Conservation (phyloP, 2,329 filamentous ascomycete species). For the Herpotrichia juniperi region DNA sequence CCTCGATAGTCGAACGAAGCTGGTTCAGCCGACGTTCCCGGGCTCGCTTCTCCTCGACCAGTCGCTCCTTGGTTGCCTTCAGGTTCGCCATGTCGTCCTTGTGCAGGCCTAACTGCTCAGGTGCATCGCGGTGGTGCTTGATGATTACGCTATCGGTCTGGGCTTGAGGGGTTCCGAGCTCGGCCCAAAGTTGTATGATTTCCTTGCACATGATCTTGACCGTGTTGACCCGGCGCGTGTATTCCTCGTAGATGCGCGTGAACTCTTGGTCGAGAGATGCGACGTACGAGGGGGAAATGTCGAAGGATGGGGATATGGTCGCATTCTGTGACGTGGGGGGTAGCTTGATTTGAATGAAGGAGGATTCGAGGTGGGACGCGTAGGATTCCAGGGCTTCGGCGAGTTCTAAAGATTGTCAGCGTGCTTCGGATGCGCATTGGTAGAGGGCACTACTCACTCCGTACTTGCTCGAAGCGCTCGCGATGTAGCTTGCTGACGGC, state of each 20-base stretch:
- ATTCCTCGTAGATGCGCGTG: conserved; percentile 94
- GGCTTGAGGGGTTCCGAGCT: conserved; percentile 90
- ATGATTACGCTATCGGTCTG: conserved; percentile 89
- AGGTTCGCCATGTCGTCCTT: conserved; percentile 81
- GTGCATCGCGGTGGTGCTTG: conserved; percentile 85
- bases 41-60: conserved; percentile 85
- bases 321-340: conserved; percentile 81
- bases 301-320: conserved; percentile 80
- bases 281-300: conserved; percentile 90
- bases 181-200: conserved; percentile 93
- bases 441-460: conserved; percentile 65
- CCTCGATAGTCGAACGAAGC: conserved; percentile 77
- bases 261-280: conserved; percentile 88
- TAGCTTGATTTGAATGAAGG: conserved; percentile 83
- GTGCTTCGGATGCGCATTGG: background rate
- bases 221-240: conserved; percentile 77
- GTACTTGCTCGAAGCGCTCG: conserved; percentile 94
- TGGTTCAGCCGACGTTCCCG: conserved; percentile 81
- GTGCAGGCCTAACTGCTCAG: conserved; percentile 92
- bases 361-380: conserved; percentile 89
- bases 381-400: conserved; percentile 94
- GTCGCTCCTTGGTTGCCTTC: conserved; percentile 75
- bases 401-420: conserved; percentile 67
- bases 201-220: conserved; percentile 80
- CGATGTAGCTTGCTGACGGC: conserved; percentile 82